Evolutionary conservation across 371 early-diverging fungal genomes (phyloP).

Genomic region (Rhizomucor pusillus): DNA sequence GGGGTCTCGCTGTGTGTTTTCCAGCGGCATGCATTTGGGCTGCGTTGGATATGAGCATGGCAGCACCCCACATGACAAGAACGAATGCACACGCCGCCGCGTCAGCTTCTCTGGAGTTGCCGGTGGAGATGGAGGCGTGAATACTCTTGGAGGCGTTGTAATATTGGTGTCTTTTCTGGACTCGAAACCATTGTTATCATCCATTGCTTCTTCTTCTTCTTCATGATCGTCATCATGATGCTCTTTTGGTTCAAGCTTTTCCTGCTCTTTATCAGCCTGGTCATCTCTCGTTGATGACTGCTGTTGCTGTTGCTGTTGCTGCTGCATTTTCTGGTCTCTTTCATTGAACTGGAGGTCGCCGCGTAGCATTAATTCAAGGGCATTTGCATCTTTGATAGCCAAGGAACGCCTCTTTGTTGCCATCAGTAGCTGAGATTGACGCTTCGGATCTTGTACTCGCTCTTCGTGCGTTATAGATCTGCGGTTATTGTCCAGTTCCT

Average conservation of each 20-base stretch:
- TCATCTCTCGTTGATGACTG: no score
- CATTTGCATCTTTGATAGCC: conserved; percentile 42
- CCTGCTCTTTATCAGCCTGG: neutral
- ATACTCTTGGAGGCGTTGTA: conserved; percentile 18
- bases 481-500: conserved; percentile 1
- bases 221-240: conserved; percentile 8
- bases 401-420: conserved; percentile 46
- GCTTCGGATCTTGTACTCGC: conserved; percentile 28
- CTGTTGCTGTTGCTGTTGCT: neutral
- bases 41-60: conserved; percentile 17
- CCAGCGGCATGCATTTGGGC: no score
- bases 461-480: conserved; percentile 6
- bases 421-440: conserved; percentile 52
- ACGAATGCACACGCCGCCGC: conserved; percentile 11
- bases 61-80: conserved; percentile 12
- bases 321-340: no score
- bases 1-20: conserved; percentile 24
- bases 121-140: conserved; percentile 12
- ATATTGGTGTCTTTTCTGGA: conserved; percentile 16
- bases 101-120: conserved; percentile 1
- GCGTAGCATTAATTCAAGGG: conserved; percentile 42
- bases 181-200: conserved; percentile 13
- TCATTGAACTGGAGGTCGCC: conserved; percentile 31
- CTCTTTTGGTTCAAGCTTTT: conserved; percentile 12
- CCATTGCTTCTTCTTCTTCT: no score